Evolutionary conservation across 2,329 filamentous ascomycete species (phyloP).

Genomic region (Penicillium olsonii): DNA sequence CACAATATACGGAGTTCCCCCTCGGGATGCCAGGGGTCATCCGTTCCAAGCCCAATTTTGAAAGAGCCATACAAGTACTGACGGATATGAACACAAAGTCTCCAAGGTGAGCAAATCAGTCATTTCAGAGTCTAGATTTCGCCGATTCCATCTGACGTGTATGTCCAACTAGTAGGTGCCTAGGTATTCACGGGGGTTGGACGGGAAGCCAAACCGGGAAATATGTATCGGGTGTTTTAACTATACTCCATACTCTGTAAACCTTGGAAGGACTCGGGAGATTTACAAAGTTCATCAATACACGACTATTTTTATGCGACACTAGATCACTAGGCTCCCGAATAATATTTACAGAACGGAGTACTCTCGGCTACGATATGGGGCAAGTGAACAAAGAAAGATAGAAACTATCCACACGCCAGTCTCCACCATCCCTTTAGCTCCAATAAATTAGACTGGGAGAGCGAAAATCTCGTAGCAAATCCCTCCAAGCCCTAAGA

Average conservation of each 20-base stretch:
- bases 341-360: slow-evolving; percentile 1
- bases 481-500: not conserved
- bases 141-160: no score
- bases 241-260: not conserved
- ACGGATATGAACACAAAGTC: no score
- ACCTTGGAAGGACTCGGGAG: not conserved
- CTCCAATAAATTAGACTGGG: not conserved
- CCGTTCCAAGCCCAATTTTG: no score
- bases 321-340: slow-evolving; percentile 1
- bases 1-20: no score
- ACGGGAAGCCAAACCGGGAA: no score
- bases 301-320: not conserved
- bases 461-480: not conserved
- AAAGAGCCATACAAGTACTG: no score
- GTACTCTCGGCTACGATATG: slow-evolving; percentile 1
- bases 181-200: no score
- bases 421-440: slow-evolving; percentile 13
- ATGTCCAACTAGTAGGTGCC: no score
- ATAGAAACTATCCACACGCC: slow-evolving; percentile 3
- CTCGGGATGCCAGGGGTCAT: not conserved
- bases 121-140: no score
- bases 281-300: slow-evolving; percentile 4
- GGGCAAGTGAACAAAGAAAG: slow-evolving; percentile 6
- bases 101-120: no score
- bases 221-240: no score